Percentiles rank a stretch among this genome's conserved stretches.
phyloP scores from a whole-genome alignment of 2,329 filamentous ascomycete genomes.

The Geosmithia putterillii region DNA sequence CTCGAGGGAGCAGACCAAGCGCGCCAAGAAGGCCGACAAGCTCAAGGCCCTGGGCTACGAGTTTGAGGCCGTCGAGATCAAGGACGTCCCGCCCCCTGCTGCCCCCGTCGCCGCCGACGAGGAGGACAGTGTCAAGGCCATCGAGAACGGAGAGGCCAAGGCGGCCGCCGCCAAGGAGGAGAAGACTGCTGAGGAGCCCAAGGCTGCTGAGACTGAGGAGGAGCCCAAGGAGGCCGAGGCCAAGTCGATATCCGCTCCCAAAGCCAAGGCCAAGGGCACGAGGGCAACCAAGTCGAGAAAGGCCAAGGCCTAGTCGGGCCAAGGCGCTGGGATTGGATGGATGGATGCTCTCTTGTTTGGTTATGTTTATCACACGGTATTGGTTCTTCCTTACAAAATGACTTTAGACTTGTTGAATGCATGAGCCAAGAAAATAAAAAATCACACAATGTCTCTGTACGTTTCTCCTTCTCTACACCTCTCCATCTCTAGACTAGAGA shows the following conservation, averaged over 20 bases:
- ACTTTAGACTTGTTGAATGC: too few species aligned
- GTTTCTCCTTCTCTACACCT: too few species aligned
- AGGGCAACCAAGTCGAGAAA: slow-evolving; percentile 2
- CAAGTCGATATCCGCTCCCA: slow-evolving; percentile 11
- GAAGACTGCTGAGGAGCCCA: slow-evolving; percentile 2
- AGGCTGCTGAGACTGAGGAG: slow-evolving; percentile 9
- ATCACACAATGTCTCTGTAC: too few species aligned
- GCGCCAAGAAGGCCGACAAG: slow-evolving; percentile 57
- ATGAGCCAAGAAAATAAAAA: too few species aligned
- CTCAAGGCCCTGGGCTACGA: slow-evolving; percentile 76
- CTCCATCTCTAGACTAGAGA: background rate
- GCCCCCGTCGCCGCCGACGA: slow-evolving; percentile 19
- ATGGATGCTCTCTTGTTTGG: too few species aligned
- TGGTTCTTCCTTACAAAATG: too few species aligned
- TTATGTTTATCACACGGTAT: too few species aligned
- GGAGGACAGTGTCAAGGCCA: slow-evolving; percentile 12
- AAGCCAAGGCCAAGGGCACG: slow-evolving; percentile 20
- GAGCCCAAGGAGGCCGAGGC: slow-evolving; percentile 12
- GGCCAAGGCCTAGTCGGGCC: slow-evolving; percentile 4
- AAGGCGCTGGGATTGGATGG: too few species aligned
- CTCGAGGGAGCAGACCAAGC: slow-evolving; percentile 57
- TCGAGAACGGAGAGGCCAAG: slow-evolving; percentile 23
- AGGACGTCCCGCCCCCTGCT: slow-evolving; percentile 33
- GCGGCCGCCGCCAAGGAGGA: slow-evolving; percentile 8
- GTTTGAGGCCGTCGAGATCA: slow-evolving; percentile 62